Base-by-base conservation (phyloP, 345 rosid species). In the Ceriops decandra region DNA sequence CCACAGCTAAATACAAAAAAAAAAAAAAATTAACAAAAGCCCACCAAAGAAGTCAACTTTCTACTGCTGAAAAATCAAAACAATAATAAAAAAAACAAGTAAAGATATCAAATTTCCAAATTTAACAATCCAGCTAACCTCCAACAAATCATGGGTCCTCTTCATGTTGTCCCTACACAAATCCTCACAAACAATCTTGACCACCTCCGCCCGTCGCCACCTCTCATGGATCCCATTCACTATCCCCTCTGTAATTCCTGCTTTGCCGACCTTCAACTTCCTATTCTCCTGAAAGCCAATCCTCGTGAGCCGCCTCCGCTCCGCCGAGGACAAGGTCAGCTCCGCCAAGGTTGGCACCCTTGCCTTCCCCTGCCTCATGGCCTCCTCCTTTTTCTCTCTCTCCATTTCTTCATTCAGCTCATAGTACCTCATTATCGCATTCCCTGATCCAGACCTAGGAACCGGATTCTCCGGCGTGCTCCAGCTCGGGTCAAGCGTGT, bases 221-320 rank as follows among this genome's bases (percentile, higher is more conserved):
- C 98, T 82, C 87, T 93, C 98, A 52, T 93, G 97, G 63, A 91
- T 91, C 74, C 96, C 96, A 82, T 91, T 93, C 72, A 93, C 95
- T 19, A 93, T 85, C 68, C 98, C 98, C 76, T 93, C 98, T 3
- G 98, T 93, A 26, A 93, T 83, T 66, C 98, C 98, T 0, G 93
- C 95, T 71, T 89, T 91, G 32, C 98, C 98, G 7, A 93, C 69
- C 81, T 82, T 93, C 77, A 93, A 68, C 81, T 85, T 89, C 86
- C 85, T 78, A 66, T 73, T 80, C 82, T 85, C 68, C 73, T 73
- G 83, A 57, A 93, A 84, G 77, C 98, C 98, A 13, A 54, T 30
- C 15, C 81, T 65, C 69, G 76, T 85, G 82, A 91, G 36, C 83
- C 97, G 70, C 77, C 87, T 82, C 67, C 89, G 81, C 78, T 89